phyloP scores from a whole-genome alignment of 1,284 basidiomycete species.

The Papiliotrema nemorosa region DNA sequence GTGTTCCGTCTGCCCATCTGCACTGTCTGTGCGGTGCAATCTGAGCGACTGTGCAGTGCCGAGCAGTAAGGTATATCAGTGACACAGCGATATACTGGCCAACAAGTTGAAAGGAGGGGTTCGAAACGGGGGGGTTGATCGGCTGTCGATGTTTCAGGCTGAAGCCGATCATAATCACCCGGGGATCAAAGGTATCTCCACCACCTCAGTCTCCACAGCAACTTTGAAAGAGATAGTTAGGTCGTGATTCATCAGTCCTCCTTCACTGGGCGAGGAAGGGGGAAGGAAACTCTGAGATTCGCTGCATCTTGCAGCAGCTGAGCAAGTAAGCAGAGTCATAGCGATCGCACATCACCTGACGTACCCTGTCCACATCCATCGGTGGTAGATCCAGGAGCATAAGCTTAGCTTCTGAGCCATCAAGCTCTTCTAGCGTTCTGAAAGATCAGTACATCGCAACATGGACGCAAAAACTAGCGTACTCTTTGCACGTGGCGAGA shows the following conservation, averaged over 20 bases:
- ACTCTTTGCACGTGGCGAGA: conserved; percentile 46
- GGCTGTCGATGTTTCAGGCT: too few relatives aligned
- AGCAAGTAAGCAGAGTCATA: background rate
- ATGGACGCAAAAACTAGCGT: conserved; percentile 3
- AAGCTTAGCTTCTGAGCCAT: conserved; percentile 44
- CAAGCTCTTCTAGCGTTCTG: conserved; percentile 44
- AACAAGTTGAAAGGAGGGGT: too few relatives aligned
- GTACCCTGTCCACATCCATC: conserved; percentile 44
- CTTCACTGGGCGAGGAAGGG: background rate
- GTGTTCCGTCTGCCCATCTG: too few relatives aligned
- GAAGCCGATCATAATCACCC: too few relatives aligned
- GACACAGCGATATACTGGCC: too few relatives aligned
- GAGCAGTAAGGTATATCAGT: too few relatives aligned
- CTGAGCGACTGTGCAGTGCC: too few relatives aligned
- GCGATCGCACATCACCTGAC: conserved; percentile 1
- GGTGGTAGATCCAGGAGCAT: conserved; percentile 47
- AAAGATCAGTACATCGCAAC: background rate
- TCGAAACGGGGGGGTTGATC: too few relatives aligned
- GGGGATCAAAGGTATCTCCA: too few relatives aligned
- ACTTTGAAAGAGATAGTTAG: too few relatives aligned
- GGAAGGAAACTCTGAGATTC: conserved; percentile 18
- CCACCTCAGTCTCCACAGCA: too few relatives aligned
- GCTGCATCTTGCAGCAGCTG: conserved; percentile 43
- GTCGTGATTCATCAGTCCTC: background rate
- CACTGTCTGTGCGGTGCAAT: too few relatives aligned